These are phyloP conservation scores for Fistulinella prunicolor DNA, from an alignment of 768 basidiomycete genomes.

Conservation along the genomic window DNA sequence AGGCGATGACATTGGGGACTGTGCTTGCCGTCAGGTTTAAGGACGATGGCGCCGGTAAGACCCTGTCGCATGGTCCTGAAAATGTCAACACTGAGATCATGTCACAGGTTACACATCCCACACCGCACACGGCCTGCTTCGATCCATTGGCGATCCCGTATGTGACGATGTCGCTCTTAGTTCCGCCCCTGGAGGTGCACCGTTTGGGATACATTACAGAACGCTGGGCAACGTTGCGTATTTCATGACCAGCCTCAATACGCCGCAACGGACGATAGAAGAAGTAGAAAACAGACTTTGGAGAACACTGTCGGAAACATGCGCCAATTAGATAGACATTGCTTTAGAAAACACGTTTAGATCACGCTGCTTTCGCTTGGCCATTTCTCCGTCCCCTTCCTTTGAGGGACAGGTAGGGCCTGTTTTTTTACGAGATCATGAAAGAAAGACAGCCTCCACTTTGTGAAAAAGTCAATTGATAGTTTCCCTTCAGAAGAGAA, in stretches of 20 bases:
- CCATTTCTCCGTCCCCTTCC: too few species aligned
- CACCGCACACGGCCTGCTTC: constrained; percentile 61
- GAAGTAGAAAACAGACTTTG: constrained; percentile 63
- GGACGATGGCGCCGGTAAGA: constrained; percentile 52
- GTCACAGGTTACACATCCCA: constrained; percentile 54
- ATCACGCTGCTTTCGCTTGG: not conserved
- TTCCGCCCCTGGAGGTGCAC: constrained; percentile 48
- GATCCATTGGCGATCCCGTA: constrained; percentile 41
- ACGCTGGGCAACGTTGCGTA: constrained; percentile 92
- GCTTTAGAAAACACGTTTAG: not conserved
- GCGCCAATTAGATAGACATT: not conserved
- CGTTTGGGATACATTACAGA: constrained; percentile 76
- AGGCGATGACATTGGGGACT: constrained; percentile 85
- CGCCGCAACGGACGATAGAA: constrained; percentile 48
- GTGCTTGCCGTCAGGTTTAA: constrained; percentile 77
- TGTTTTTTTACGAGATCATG: too few species aligned
- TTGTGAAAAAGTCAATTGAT: too few species aligned
- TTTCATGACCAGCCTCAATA: constrained; percentile 88
- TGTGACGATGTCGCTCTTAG: constrained; percentile 30
- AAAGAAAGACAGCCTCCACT: too few species aligned
- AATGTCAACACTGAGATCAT: not conserved
- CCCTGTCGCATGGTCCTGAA: not conserved
- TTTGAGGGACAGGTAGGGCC: too few species aligned
- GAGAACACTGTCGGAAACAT: constrained; percentile 27
- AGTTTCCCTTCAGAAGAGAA: too few species aligned